A percentile compares a stretch with the other conserved stretches of the same genome.
phyloP scores from a whole-genome alignment of 2,329 filamentous ascomycete genomes.

The Thelonectria discophora region DNA sequence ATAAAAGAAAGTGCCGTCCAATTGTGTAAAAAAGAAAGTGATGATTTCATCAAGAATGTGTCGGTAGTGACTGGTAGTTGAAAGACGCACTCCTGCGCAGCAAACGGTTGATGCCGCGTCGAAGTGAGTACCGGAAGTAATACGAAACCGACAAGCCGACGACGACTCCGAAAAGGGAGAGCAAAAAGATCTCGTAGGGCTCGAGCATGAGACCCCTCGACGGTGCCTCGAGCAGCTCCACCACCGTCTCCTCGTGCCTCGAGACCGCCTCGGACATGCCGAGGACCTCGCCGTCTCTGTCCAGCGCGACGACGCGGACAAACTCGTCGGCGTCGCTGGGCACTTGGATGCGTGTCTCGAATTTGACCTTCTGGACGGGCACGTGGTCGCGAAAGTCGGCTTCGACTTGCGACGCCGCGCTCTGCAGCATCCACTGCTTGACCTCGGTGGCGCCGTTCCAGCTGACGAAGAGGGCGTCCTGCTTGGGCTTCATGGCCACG shows the following conservation, averaged over 20 bases:
- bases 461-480: conserved; percentile 55
- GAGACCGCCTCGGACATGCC: conserved; percentile 29
- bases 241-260: conserved; percentile 18
- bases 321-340: conserved; percentile 29
- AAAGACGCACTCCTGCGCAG: conserved; percentile 23
- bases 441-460: conserved; percentile 64
- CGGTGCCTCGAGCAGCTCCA: conserved; percentile 25
- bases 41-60: not conserved
- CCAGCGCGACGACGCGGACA: conserved; percentile 34
- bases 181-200: conserved; percentile 24
- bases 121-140: conserved; percentile 26
- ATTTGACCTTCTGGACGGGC: conserved; percentile 27
- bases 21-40: conserved; percentile 2
- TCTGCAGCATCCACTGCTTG: conserved; percentile 51
- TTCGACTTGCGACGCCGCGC: conserved; percentile 23
- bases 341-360: conserved; percentile 35
- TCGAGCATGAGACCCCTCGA: conserved; percentile 22
- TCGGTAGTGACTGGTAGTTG: conserved; percentile 30
- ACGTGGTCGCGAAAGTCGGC: conserved; percentile 26
- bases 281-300: conserved; percentile 41
- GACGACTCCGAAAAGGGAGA: conserved; percentile 13
- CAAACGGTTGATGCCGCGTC: conserved; percentile 27
- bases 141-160: conserved; percentile 13
- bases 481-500: conserved; percentile 36
- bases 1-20: not conserved